Conservation (phyloP, 2,329 filamentous ascomycete species). For the Hypoxylon rubiginosum region DNA sequence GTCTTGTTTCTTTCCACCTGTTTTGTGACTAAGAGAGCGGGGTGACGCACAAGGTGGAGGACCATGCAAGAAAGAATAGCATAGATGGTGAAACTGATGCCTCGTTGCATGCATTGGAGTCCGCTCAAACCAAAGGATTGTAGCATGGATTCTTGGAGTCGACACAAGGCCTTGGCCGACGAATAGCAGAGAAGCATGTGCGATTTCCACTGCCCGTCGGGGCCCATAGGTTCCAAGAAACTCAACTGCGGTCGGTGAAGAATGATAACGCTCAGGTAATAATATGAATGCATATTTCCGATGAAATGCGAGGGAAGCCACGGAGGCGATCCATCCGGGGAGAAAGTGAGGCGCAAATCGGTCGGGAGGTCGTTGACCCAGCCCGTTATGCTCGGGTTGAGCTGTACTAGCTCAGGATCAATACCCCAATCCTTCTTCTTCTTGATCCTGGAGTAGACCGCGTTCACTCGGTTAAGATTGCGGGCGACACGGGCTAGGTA, state of each 20-base stretch:
- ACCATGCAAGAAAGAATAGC: constrained; percentile 91
- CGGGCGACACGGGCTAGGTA: constrained; percentile 83
- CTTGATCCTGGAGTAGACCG: constrained; percentile 79
- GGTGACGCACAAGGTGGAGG: constrained; percentile 83
- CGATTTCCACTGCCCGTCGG: constrained; percentile 84
- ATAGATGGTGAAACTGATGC: constrained; percentile 97
- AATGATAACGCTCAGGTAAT: constrained; percentile 86
- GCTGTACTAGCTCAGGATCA: constrained; percentile 83
- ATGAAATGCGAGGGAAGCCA: constrained; percentile 90
- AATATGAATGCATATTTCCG: constrained; percentile 91
- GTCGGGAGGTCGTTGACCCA: constrained; percentile 84
- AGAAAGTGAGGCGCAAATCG: constrained; percentile 83
- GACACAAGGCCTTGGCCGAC: constrained; percentile 86
- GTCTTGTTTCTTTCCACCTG: constrained; percentile 13
- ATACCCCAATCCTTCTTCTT: constrained; percentile 85
- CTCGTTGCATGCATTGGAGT: constrained; percentile 90
- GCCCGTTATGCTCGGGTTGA: constrained; percentile 80
- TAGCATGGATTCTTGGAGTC: constrained; percentile 86
- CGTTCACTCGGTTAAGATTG: constrained; percentile 82
- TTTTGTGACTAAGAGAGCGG: constrained; percentile 15
- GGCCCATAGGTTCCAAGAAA: constrained; percentile 77
- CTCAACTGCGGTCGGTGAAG: constrained; percentile 88
- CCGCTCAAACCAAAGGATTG: constrained; percentile 82
- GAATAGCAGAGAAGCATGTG: constrained; percentile 90
- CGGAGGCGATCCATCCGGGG: constrained; percentile 81